A percentile compares a stretch with the other conserved stretches of the same genome.
Evolutionary conservation across 2,329 filamentous ascomycete species (phyloP).

Genomic region (Claviceps sp.): DNA sequence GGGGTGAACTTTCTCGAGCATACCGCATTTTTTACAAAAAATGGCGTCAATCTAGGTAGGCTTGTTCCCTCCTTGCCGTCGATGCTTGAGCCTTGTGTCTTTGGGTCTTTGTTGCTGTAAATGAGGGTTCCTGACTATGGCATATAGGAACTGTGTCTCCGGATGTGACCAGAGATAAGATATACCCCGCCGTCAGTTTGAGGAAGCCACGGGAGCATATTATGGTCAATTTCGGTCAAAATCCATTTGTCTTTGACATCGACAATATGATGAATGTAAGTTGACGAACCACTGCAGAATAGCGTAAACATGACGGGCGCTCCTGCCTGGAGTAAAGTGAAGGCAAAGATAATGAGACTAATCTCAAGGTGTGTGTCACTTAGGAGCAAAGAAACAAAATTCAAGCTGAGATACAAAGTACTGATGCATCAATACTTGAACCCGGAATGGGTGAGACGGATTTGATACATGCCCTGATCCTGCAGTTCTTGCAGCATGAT

Average conservation of each 20-base stretch:
- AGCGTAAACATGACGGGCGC: too few species aligned
- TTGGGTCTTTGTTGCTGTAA: background rate
- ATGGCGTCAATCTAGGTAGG: slow-evolving; percentile 42
- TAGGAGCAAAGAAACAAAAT: slow-evolving; percentile 50
- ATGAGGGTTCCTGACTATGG: slow-evolving; percentile 1
- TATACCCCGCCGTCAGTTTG: slow-evolving; percentile 56
- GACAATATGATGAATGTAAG: slow-evolving; percentile 68
- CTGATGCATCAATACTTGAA: slow-evolving; percentile 47
- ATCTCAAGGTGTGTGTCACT: background rate
- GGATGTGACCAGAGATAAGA: slow-evolving; percentile 45
- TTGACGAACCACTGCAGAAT: background rate
- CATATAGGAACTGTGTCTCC: slow-evolving; percentile 53
- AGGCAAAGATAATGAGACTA: too few species aligned
- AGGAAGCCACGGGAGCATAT: slow-evolving; percentile 51
- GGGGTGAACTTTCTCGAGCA: slow-evolving; percentile 52
- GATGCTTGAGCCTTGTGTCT: background rate
- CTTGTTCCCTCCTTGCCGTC: slow-evolving; percentile 3
- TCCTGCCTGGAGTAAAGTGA: too few species aligned
- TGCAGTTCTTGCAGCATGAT: slow-evolving; percentile 87
- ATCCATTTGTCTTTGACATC: slow-evolving; percentile 82
- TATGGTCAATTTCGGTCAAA: slow-evolving; percentile 53
- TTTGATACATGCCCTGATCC: slow-evolving; percentile 65
- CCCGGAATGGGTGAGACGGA: slow-evolving; percentile 57
- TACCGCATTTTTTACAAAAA: slow-evolving; percentile 57
- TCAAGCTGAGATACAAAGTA: slow-evolving; percentile 42